A percentile compares a stretch with the other conserved stretches of the same genome.
These are phyloP conservation scores for Pseudogymnoascus sp. DNA, from an alignment of 2,329 filamentous ascomycete species.

Conservation along the genomic window DNA sequence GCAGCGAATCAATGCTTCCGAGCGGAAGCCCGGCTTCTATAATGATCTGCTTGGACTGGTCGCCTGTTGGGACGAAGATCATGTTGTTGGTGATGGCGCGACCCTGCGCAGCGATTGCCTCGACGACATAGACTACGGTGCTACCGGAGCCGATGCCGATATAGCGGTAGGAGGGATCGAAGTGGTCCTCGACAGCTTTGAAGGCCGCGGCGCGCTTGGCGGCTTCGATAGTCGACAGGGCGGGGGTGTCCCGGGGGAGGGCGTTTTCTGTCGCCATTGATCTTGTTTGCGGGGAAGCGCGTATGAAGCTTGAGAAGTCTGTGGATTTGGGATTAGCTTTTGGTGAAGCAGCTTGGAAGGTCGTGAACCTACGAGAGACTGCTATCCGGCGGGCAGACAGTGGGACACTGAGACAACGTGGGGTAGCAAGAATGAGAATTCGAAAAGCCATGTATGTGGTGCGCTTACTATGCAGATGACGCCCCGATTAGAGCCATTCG, in stretches of 20 bases:
- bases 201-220: conserved; percentile 69
- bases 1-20: conserved; percentile 36
- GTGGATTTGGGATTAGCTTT: neutral
- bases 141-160: conserved; percentile 76
- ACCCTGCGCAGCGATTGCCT: conserved; percentile 61
- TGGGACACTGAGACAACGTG: conserved; percentile 1
- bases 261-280: neutral
- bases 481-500: neutral
- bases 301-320: neutral
- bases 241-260: neutral
- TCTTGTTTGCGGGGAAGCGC: neutral
- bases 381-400: neutral
- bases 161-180: conserved; percentile 51
- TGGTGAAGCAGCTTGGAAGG: neutral
- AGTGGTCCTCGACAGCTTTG: conserved; percentile 65
- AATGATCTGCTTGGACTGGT: conserved; percentile 82
- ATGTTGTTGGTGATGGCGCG: conserved; percentile 50
- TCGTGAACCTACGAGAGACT: neutral
- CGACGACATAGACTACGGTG: conserved; percentile 77
- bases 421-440: conserved; percentile 6
- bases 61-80: conserved; percentile 79
- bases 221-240: conserved; percentile 46
- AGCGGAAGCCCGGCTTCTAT: conserved; percentile 68
- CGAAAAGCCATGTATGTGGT: neutral
- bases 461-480: neutral